Evolutionary conservation across 2,329 filamentous ascomycete species (phyloP), one percentile per base, ranked within the genome.

Genomic region (Epicoccum sorghinum): DNA sequence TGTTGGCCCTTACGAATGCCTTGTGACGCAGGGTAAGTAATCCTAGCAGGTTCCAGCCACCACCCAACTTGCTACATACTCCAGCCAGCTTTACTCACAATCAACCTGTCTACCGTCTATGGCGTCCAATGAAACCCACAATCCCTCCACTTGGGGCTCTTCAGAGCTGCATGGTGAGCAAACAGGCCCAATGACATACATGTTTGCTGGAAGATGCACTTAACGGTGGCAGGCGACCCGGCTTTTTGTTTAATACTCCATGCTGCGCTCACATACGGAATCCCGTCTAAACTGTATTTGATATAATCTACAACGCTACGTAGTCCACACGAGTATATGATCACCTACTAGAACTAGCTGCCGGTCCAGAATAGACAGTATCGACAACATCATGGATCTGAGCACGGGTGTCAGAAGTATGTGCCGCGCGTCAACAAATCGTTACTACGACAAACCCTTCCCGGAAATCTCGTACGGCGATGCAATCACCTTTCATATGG

Each of bases 221-320:
- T 38, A 50, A 52, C 14, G 57, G 59, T 57, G 61, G 59, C 60
- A 59, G 63, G 60, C 61, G 46, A 58, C 54, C 59, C 45, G 50
- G 55, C 62, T 59, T 52, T 52, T 50, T 58, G 57, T 60, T 62
- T 65, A 64, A 57, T 61, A 60, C 43, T 52, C 54, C 55, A 43
- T 40, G 38, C 52, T 56, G 61, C 55, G 58, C 56, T 52, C 62
- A 58, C 33, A 54, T 49, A 33, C 32, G 24, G 32, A 54, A 35
- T 51, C 58, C 59, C 55, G 59, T 55, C 43, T 45, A 39, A 54
- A 48, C 48, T 56, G 47, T 39, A 41, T 58, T 57, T 45, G 45
- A 58, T 36, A 41, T 39, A 40, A 47, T 58, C 49, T 54, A 53
- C 53, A 57, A 52, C 52, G 55, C 52, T 51, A 50, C 29, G 48